Base-by-base conservation (phyloP, 1,139 yeast genomes). In the Arxiozyma bovina region DNA sequence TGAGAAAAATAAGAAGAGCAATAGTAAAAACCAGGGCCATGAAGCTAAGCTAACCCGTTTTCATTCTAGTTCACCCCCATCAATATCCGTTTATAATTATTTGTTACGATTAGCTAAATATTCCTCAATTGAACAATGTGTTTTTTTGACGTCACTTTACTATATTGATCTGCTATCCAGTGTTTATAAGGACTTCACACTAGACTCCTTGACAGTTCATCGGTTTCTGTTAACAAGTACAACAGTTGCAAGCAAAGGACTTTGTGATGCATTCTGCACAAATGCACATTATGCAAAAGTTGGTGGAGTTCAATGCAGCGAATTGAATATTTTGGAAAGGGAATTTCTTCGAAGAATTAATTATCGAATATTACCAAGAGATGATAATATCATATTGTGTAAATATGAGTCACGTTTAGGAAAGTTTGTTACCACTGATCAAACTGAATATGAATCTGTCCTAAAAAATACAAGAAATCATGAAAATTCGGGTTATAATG, bases 241-340 rank as follows among this genome's bases (percentile, higher is more conserved):
- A 0, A 87, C 94, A 66, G 82, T 91, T 5, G 96, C 95, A 1
- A 86, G 93, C 59, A 93, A 93, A 69, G 95, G 96, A 1, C 77
- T 93, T 63, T 94, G 96, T 69, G 99, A 93, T 70, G 85, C 91
- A 48, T 93, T 93, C 69, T 91, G 95, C 70, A 90, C 97, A 6
- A 93, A 91, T 69, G 80, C 85, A 43, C 97, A 91, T 69, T 93
- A 93, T 67, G 96, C 98, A 12, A 87, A 87, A 67, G 98, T 93
- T 21, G 99, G 99, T 1, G 99, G 99, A 60, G 85, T 93, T 8
- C 89, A 93, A 44, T 75, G 86, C 47, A 79, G 85, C 57, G 99
- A 93, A 69, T 75, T 93, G 60, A 93, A 93, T 69, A 78, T 93
- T 56, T 74, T 93, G 50, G 99, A 93, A 67, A 82, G 87, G 54